Evolutionary conservation across 257 asterid genomes (phyloP), one percentile per base, ranked within the genome.

Genomic region (Petunia secreta): DNA sequence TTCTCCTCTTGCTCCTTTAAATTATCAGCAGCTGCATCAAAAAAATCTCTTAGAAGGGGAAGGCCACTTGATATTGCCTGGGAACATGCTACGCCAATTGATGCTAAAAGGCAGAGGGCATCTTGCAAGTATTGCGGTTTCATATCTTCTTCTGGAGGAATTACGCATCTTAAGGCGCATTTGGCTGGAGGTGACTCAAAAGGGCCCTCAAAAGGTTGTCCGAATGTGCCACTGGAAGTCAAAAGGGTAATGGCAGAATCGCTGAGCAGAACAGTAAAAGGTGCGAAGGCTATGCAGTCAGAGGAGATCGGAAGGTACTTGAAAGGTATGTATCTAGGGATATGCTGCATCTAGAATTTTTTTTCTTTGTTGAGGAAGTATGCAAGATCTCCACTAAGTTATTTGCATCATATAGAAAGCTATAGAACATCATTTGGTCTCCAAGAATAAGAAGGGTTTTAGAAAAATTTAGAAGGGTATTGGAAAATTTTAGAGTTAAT

Each of bases 71-170:
- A 90, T 34, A 87, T 78, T 82, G 83, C 84, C 43, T 88, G 90
- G 90, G 90, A 85, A 36, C 87, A 90, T 80, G 91, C 89, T 54
- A 76, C 80, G 63, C 85, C 66, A 1, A 73, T 90, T 77, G 92
- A 88, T 78, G 86, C 86, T 74, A 80, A 37, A 40, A 71, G 89
- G 79, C 87, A 85, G 75, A 77, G 87, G 15, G 60, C 85, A 6
- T 85, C 65, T 77, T 90, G 93, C 83, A 90, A 60, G 82, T 80
- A 85, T 58, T 90, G 93, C 2, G 88, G 86, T 69, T 90, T 85
- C 80, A 81, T 88, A 44, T 90, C 91, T 63, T 80, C 81, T 67
- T 71, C 75, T 13, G 92, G 93, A 77, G 92, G 91, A 75, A 84
- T 88, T 52, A 85, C 85, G 4, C 84, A 86, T 52, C 69, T 90